phyloP scores from a whole-genome alignment of 2,329 filamentous ascomycete species.

The Lecanicillium sp. region DNA sequence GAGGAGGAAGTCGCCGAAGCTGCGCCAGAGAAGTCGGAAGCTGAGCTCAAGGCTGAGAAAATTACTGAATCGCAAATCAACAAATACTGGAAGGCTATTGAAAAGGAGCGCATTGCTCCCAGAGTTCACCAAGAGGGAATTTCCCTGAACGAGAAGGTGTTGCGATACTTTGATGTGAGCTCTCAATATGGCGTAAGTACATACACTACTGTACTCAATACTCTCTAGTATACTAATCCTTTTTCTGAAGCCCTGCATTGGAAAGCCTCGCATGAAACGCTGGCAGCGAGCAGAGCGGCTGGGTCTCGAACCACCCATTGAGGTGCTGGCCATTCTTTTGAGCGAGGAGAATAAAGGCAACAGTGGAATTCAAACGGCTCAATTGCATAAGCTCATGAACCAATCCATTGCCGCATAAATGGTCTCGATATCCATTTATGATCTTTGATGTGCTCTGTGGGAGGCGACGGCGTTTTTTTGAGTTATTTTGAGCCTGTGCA shows the following conservation, averaged over 20 bases:
- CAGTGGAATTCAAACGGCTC: slow-evolving; percentile 52
- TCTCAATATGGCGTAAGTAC: slow-evolving; percentile 79
- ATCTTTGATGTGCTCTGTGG: slow-evolving; percentile 2
- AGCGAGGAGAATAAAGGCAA: slow-evolving; percentile 56
- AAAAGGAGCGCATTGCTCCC: slow-evolving; percentile 57
- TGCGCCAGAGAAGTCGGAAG: slow-evolving; percentile 35
- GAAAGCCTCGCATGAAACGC: slow-evolving; percentile 69
- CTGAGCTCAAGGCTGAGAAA: slow-evolving; percentile 51
- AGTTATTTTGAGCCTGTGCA: not conserved
- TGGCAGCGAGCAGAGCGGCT: slow-evolving; percentile 81
- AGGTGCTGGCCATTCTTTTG: slow-evolving; percentile 78
- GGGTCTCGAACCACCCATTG: slow-evolving; percentile 79
- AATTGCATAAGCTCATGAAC: slow-evolving; percentile 62
- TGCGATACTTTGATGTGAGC: slow-evolving; percentile 88
- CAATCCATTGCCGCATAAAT: slow-evolving; percentile 32
- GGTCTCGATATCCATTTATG: slow-evolving; percentile 9
- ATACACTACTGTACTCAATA: not conserved
- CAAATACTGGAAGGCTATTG: slow-evolving; percentile 69
- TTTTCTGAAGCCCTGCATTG: slow-evolving; percentile 67
- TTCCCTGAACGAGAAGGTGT: slow-evolving; percentile 69
- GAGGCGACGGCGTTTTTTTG: not conserved
- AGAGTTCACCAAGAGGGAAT: slow-evolving; percentile 73
- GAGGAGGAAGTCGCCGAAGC: slow-evolving; percentile 20
- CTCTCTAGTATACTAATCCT: not conserved
- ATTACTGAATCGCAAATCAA: slow-evolving; percentile 62